phyloP scores from a whole-genome alignment of 192 early-diverging fungal genomes.

The Backusella circina region DNA sequence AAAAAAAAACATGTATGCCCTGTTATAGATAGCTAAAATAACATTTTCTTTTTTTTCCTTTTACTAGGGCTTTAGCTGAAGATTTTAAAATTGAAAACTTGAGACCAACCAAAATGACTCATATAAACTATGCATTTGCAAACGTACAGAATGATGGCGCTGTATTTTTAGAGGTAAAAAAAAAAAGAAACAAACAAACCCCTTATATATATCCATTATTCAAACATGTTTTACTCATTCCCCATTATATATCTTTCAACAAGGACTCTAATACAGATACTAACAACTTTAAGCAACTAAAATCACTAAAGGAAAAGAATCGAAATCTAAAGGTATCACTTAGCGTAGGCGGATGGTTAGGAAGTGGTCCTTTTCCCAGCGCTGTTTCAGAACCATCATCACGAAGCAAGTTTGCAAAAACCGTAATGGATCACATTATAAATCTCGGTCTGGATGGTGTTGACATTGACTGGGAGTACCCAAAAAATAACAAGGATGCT shows the following conservation, averaged over 20 bases:
- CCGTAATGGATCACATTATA: slow-evolving; percentile 38
- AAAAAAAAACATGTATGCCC: background rate
- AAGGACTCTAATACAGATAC: slow-evolving; percentile 73
- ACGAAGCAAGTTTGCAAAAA: slow-evolving; percentile 56
- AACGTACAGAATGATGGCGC: slow-evolving; percentile 58
- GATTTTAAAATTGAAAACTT: slow-evolving; percentile 58
- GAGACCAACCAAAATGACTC: slow-evolving; percentile 57
- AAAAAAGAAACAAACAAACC: too few relatives aligned
- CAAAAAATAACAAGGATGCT: slow-evolving; percentile 70
- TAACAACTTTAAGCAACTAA: slow-evolving; percentile 60
- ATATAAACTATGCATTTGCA: slow-evolving; percentile 78
- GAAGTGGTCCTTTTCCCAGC: slow-evolving; percentile 64
- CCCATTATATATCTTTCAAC: background rate
- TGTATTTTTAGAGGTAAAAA: slow-evolving; percentile 54
- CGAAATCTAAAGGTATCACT: slow-evolving; percentile 68
- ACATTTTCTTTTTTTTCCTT: background rate
- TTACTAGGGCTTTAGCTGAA: slow-evolving; percentile 62
- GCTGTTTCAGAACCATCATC: slow-evolving; percentile 46
- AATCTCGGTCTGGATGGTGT: slow-evolving; percentile 50
- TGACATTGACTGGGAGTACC: slow-evolving; percentile 81
- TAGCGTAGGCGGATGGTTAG: slow-evolving; percentile 75
- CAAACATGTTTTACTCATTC: background rate
- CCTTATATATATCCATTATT: background rate
- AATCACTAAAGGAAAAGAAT: slow-evolving; percentile 61
- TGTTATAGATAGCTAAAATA: too few relatives aligned